Evolutionary conservation across 1,139 yeast species (phyloP).

Genomic region (Pichia sp.): DNA sequence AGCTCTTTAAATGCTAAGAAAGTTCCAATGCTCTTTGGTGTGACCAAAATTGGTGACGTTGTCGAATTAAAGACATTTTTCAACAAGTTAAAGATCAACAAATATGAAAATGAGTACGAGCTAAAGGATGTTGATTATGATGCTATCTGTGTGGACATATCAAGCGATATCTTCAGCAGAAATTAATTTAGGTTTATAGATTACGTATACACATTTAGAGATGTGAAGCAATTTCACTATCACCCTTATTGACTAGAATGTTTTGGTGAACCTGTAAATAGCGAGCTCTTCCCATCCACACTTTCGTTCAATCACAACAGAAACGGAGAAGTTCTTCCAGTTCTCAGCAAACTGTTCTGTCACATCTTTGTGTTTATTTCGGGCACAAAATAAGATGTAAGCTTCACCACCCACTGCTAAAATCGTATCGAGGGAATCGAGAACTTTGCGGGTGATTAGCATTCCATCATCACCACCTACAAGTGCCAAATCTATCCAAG

Average conservation of each 20-base stretch:
- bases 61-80: conserved; percentile 51
- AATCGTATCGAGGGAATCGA: conserved; percentile 42
- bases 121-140: conserved; percentile 42
- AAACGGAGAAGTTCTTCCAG: conserved; percentile 33
- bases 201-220: no score
- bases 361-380: conserved; percentile 70
- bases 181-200: neutral
- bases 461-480: conserved; percentile 89
- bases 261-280: conserved; percentile 46
- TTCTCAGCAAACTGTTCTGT: conserved; percentile 35
- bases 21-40: conserved; percentile 44
- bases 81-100: conserved; percentile 60
- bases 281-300: conserved; percentile 97
- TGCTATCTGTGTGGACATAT: conserved; percentile 47
- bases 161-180: conserved; percentile 42
- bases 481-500: conserved; percentile 85
- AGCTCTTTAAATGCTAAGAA: no score
- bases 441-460: conserved; percentile 65
- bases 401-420: conserved; percentile 62
- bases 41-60: conserved; percentile 37
- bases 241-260: no score
- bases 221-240: no score
- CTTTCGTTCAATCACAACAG: conserved; percentile 50
- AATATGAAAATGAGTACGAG: conserved; percentile 66
- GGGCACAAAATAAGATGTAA: conserved; percentile 73